phyloP scores from a whole-genome alignment of 352 stramenopile genomes.

The Phytophthora constricta region DNA sequence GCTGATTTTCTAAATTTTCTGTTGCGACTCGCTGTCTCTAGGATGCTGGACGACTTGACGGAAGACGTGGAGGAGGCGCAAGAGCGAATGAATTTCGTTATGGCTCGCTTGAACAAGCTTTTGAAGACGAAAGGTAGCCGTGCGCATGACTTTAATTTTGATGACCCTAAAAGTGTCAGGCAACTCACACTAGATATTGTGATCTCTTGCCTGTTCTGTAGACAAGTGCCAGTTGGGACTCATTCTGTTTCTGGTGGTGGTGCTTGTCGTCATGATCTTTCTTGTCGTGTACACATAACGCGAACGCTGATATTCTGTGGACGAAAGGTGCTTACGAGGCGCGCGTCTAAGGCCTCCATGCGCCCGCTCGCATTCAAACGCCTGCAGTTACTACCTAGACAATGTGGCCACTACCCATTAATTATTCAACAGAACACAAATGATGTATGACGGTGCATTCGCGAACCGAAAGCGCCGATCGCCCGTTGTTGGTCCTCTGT shows the following conservation, averaged over 20 bases:
- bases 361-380: background rate
- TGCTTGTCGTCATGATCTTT: slow-evolving; percentile 80
- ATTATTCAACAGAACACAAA: slow-evolving; percentile 32
- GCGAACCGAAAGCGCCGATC: slow-evolving; percentile 14
- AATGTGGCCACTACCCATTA: slow-evolving; percentile 22
- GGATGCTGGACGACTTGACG: slow-evolving; percentile 79
- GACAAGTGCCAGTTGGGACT: slow-evolving; percentile 82
- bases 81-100: slow-evolving; percentile 87
- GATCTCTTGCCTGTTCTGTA: slow-evolving; percentile 24
- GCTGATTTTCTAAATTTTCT: too few relatives aligned
- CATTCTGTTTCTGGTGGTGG: slow-evolving; percentile 72
- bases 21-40: slow-evolving; percentile 18
- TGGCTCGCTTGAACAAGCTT: slow-evolving; percentile 75
- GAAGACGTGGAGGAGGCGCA: slow-evolving; percentile 78
- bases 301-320: background rate
- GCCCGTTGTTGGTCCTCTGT: slow-evolving; percentile 26
- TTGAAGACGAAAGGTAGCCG: slow-evolving; percentile 82
- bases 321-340: background rate
- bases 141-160: too few relatives aligned
- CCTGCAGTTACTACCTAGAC: slow-evolving; percentile 28
- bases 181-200: background rate
- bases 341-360: background rate
- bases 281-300: slow-evolving; percentile 85
- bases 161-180: background rate
- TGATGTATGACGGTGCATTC: slow-evolving; percentile 1